Percentiles rank a stretch among this genome's conserved stretches.
phyloP scores from a whole-genome alignment of 352 stramenopile species.

The Globisporangium acanthophoron region DNA sequence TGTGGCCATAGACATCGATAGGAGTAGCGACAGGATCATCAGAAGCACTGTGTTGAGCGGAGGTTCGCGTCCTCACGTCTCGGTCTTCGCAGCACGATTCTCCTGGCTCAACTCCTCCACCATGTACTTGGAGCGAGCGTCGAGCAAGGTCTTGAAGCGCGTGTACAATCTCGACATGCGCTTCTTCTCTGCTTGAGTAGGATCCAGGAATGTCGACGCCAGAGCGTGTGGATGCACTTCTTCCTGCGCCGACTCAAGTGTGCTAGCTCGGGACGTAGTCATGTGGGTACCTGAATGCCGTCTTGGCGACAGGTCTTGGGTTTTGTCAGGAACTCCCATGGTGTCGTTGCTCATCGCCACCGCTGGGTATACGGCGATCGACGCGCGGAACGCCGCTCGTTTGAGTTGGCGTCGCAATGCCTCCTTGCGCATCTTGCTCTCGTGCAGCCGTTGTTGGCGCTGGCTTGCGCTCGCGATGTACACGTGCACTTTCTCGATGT shows the following conservation, averaged over 20 bases:
- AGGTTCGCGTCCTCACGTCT: too few relatives aligned
- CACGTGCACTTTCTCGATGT: conserved; percentile 58
- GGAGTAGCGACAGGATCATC: too few relatives aligned
- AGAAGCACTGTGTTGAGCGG: too few relatives aligned
- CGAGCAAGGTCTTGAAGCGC: conserved; percentile 53
- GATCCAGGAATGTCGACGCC: conserved; percentile 29
- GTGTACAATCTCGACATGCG: conserved; percentile 55
- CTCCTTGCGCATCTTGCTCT: conserved; percentile 15
- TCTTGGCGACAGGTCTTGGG: background rate
- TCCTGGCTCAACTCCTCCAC: conserved; percentile 4
- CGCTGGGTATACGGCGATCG: conserved; percentile 26
- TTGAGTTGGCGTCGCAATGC: conserved; percentile 34
- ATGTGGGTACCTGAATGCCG: background rate
- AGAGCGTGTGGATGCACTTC: conserved; percentile 8
- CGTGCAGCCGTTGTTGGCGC: conserved; percentile 19
- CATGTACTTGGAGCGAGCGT: conserved; percentile 27
- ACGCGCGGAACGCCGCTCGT: conserved; percentile 49
- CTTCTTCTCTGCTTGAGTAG: conserved; percentile 45
- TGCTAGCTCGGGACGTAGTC: background rate
- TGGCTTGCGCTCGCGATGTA: conserved; percentile 21
- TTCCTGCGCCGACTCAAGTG: background rate
- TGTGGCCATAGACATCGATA: too few relatives aligned
- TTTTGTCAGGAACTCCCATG: background rate
- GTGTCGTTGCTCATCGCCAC: background rate
- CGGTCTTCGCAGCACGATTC: background rate